A percentile compares a stretch with the other conserved stretches of the same genome.
These are phyloP conservation scores for Pelargonium myrrhifolium DNA, from an alignment of 441 rosid species.

Conservation along the genomic window DNA sequence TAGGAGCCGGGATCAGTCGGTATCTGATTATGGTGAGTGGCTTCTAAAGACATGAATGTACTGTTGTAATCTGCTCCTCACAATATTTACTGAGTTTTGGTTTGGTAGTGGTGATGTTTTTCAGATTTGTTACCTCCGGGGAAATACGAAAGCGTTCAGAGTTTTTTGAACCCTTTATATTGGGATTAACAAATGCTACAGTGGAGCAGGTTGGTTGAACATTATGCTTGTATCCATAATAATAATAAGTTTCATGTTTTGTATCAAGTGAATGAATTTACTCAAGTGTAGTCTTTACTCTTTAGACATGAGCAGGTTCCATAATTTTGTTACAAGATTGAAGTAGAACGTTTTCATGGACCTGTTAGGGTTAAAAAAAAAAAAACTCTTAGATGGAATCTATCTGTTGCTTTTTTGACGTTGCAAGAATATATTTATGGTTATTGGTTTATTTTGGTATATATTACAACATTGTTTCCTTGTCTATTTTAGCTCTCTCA, in stretches of 20 bases:
- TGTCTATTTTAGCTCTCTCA: too few species aligned
- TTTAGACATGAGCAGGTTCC: too few species aligned
- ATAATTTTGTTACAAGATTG: too few species aligned
- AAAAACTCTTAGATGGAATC: too few species aligned
- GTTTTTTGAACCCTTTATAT: slow-evolving; percentile 79
- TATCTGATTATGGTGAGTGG: slow-evolving; percentile 79
- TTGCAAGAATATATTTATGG: too few species aligned
- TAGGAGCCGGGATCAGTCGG: slow-evolving; percentile 77
- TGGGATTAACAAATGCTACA: slow-evolving; percentile 67
- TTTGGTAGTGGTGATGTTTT: slow-evolving; percentile 91
- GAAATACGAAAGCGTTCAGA: slow-evolving; percentile 78
- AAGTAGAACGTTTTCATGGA: too few species aligned
- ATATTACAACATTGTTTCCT: too few species aligned
- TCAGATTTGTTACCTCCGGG: slow-evolving; percentile 94
- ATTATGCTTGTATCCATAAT: slow-evolving; percentile 2
- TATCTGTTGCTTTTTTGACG: too few species aligned
- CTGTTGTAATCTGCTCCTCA: slow-evolving; percentile 3
- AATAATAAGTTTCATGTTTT: background rate
- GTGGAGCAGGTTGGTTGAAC: slow-evolving; percentile 75
- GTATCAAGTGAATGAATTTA: background rate
- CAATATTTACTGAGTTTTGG: slow-evolving; percentile 32
- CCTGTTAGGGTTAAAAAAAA: too few species aligned
- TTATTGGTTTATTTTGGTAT: too few species aligned
- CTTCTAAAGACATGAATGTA: slow-evolving; percentile 16
- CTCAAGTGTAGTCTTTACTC: background rate